Conservation (phyloP, 2,329 filamentous ascomycete species). For the Aspergillus alliaceus region DNA sequence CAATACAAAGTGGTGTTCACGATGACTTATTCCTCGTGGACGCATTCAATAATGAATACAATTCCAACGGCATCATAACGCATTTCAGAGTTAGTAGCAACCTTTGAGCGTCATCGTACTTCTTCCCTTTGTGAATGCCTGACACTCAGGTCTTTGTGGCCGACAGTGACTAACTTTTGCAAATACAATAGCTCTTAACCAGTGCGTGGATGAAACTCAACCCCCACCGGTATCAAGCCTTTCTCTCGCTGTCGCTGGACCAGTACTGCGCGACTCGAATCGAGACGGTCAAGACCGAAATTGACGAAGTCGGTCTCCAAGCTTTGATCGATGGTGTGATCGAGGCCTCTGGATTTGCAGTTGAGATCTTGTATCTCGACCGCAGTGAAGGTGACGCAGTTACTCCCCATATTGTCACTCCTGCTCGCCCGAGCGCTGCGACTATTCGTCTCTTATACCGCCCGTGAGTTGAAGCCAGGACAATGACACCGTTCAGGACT, state of each 20-base stretch:
- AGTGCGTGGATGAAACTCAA: constrained; percentile 81
- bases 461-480: constrained; percentile 51
- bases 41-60: constrained; percentile 70
- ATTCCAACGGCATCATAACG: constrained; percentile 77
- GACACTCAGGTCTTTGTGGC: constrained; percentile 14
- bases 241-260: constrained; percentile 64
- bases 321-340: constrained; percentile 77
- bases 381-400: constrained; percentile 75
- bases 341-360: constrained; percentile 71
- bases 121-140: neutral
- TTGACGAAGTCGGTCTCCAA: constrained; percentile 84
- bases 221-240: constrained; percentile 67
- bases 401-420: constrained; percentile 50
- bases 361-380: constrained; percentile 91
- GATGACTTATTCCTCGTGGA: constrained; percentile 59
- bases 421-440: constrained; percentile 49
- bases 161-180: constrained; percentile 14
- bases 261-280: constrained; percentile 70
- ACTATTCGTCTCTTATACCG: constrained; percentile 68
- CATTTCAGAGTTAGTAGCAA: constrained; percentile 63
- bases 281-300: constrained; percentile 75
- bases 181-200: constrained; percentile 65
- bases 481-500: neutral
- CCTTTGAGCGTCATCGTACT: neutral
- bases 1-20: constrained; percentile 58